phyloP scores from a whole-genome alignment of 495 filamentous ascomycete species.

The Penicillium waksmanii region DNA sequence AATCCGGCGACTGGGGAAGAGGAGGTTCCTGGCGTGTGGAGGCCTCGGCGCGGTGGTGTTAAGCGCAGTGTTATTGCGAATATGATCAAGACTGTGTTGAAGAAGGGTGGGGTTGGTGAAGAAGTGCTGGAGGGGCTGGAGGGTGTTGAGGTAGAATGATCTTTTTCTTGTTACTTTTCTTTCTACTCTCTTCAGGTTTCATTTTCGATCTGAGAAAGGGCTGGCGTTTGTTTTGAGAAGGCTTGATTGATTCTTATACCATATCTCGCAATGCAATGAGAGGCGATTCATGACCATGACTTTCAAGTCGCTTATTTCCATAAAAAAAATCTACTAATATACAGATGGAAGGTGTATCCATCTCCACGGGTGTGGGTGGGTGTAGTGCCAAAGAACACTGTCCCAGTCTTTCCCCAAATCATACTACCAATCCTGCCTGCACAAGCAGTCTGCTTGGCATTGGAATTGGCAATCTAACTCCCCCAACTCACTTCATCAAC shows the following conservation, averaged over 20 bases:
- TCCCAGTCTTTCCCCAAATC: background rate
- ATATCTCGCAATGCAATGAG: conserved; percentile 9
- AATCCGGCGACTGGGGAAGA: conserved; percentile 48
- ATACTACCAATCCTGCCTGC: background rate
- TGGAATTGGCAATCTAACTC: too few relatives aligned
- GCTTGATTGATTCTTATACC: conserved; percentile 15
- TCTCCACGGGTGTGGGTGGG: background rate
- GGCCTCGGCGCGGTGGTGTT: conserved; percentile 72
- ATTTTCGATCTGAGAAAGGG: background rate
- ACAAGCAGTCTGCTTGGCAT: too few relatives aligned
- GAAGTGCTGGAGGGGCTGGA: conserved; percentile 83
- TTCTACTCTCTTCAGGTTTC: background rate
- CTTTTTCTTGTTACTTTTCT: background rate
- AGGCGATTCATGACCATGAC: conserved; percentile 28
- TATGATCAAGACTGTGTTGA: conserved; percentile 68
- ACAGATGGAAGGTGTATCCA: conserved; percentile 5
- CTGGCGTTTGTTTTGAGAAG: conserved; percentile 5
- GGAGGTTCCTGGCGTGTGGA: conserved; percentile 75
- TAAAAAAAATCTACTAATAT: conserved; percentile 10
- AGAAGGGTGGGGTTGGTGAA: conserved; percentile 76
- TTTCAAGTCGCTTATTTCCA: conserved; percentile 1
- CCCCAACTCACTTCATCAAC: background rate
- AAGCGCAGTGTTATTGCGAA: conserved; percentile 67
- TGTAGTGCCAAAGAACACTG: background rate
- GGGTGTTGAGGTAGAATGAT: conserved; percentile 43